Base-by-base conservation (phyloP, 1,139 yeast species). In the Pichia sp. region DNA sequence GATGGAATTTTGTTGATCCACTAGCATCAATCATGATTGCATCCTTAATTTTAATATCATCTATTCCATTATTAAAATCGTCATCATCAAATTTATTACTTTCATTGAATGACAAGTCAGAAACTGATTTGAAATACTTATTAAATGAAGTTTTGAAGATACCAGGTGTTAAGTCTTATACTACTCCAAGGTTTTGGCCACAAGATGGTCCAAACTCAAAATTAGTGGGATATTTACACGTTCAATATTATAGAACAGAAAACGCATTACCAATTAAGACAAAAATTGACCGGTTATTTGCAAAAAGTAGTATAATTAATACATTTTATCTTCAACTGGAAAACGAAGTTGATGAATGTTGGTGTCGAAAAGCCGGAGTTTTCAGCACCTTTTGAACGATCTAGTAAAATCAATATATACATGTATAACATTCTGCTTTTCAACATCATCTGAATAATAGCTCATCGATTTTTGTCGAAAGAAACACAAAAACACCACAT, bases 121-220 rank as follows among this genome's bases (percentile, higher is more conserved):
- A 89, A 57, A 73, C 75, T 45, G 67, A 71, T 40, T 70, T 89
- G 12, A 74, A 90, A 41, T 76, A 75, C 24, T 75, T 83, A 0
- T 70, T 92, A 38, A 77, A 79, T 53, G 92, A 85, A 49, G 72
- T 90, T 5, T 70, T 82, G 6, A 70, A 76, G 16, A 75, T 87
- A 15, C 82, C 85, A 11, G 97, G 97, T 1, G 85, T 92, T 2
- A 78, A 82, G 44, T 82, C 95, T 1, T 86, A 87, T 58, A 80
- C 95, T 0, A 85, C 90, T 0, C 97, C 97, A 2, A 71, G 95
- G 55, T 90, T 90, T 65, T 90, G 97, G 97, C 87, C 92, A 6
- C 76, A 76, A 44, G 77, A 77, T 16, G 63, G 57, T 9, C 47
- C 59, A 1, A 47, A 42, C 22, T 54, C 62, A 0, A 51, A 56